These are phyloP conservation scores for Thuja plicata DNA, from an alignment of 83 land plant genomes.

Conservation along the genomic window DNA sequence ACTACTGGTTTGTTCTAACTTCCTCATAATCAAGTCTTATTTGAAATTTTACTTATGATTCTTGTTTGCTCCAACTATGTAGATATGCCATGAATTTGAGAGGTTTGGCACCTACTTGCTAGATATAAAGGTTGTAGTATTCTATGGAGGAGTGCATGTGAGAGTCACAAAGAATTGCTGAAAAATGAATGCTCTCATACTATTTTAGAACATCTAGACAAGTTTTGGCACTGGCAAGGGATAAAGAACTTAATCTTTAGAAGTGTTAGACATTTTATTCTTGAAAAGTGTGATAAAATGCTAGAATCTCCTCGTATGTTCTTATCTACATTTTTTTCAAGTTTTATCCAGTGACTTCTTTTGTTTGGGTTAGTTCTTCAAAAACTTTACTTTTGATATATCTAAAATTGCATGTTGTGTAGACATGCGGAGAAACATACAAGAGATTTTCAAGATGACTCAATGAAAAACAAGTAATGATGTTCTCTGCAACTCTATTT, in stretches of 20 bases:
- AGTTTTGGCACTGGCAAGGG: conserved; percentile 81
- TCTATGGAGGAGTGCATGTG: too few species aligned
- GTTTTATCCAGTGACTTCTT: not conserved
- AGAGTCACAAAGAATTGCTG: conserved; percentile 85
- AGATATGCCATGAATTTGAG: too few species aligned
- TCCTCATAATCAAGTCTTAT: too few species aligned
- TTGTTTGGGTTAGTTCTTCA: not conserved
- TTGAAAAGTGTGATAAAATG: conserved; percentile 99
- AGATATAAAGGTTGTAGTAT: too few species aligned
- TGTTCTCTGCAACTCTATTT: conserved; percentile 99
- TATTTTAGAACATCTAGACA: conserved; percentile 98
- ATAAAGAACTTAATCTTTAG: conserved; percentile 89
- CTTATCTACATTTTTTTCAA: not conserved
- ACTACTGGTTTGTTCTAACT: too few species aligned
- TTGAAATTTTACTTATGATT: too few species aligned
- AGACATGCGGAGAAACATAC: conserved; percentile 99
- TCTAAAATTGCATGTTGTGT: conserved; percentile 22
- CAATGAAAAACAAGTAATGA: conserved; percentile 99
- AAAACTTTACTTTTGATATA: conserved; percentile 4
- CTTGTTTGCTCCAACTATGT: too few species aligned
- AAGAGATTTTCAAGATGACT: conserved; percentile 98
- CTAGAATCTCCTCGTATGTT: conserved; percentile 89
- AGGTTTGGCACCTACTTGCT: too few species aligned
- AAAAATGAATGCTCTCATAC: conserved; percentile 99
- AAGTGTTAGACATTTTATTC: conserved; percentile 97